These are phyloP conservation scores for Fusarium sulawesiense DNA, from an alignment of 2,329 filamentous ascomycete genomes.

Conservation along the genomic window DNA sequence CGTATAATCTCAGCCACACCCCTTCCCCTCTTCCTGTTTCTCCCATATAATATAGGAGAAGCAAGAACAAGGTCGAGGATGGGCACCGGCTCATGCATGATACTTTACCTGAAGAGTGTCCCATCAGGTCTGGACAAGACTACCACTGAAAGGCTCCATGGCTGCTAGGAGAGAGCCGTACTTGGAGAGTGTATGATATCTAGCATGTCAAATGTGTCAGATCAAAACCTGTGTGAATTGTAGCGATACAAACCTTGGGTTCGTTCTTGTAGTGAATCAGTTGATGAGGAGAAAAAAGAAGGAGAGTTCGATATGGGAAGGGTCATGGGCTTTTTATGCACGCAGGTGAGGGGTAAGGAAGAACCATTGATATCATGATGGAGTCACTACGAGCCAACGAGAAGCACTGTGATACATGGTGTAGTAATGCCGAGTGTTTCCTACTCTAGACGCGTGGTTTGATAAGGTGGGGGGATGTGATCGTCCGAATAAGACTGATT, in stretches of 20 bases:
- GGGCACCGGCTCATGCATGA: conserved; percentile 74
- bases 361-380: conserved; percentile 36
- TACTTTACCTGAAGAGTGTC: conserved; percentile 56
- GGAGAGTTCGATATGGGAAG: not conserved
- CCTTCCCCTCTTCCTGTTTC: conserved; percentile 13
- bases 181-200: conserved; percentile 38
- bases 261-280: conserved; percentile 4
- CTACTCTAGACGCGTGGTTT: conserved; percentile 23
- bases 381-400: conserved; percentile 33
- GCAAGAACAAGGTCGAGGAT: conserved; percentile 23
- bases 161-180: conserved; percentile 44
- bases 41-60: not conserved
- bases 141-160: conserved; percentile 53
- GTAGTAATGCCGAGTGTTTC: conserved; percentile 23
- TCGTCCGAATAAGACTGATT: not conserved
- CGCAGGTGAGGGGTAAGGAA: conserved; percentile 44
- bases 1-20: conserved; percentile 83
- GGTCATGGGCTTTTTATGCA: conserved; percentile 34
- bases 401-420: conserved; percentile 1
- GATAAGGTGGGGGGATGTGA: conserved; percentile 18
- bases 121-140: conserved; percentile 54
- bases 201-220: conserved; percentile 42
- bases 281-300: conserved; percentile 10
- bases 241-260: conserved; percentile 37
- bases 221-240: not conserved